Percentiles rank a stretch among this genome's conserved stretches.
phyloP scores from a whole-genome alignment of 2,329 filamentous ascomycete species.

The Colletotrichum salicis region DNA sequence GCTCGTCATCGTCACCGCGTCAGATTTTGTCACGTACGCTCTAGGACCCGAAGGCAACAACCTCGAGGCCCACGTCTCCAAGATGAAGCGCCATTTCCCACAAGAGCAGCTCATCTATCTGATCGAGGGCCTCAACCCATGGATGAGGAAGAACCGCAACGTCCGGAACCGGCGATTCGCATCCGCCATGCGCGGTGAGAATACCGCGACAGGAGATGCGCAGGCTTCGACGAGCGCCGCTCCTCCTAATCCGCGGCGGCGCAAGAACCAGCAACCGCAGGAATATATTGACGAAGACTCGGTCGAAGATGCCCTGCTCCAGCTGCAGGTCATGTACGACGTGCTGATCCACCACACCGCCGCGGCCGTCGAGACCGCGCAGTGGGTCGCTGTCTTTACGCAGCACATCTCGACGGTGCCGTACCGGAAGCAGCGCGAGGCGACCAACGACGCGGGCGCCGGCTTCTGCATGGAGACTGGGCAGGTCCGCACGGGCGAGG shows the following conservation, averaged over 20 bases:
- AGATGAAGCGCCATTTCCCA: constrained; percentile 64
- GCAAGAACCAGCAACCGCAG: constrained; percentile 52
- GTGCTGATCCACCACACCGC: constrained; percentile 77
- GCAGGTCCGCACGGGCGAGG: constrained; percentile 77
- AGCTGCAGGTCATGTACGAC: constrained; percentile 74
- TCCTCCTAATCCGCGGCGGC: constrained; percentile 42
- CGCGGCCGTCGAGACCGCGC: constrained; percentile 70
- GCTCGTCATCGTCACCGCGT: constrained; percentile 69
- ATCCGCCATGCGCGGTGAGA: constrained; percentile 66
- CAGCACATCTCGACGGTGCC: constrained; percentile 82
- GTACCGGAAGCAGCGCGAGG: constrained; percentile 69
- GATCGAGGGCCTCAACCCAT: constrained; percentile 74
- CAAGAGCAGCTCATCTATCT: constrained; percentile 72
- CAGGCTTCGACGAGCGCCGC: constrained; percentile 38
- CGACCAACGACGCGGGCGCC: constrained; percentile 60
- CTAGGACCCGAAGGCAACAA: constrained; percentile 56
- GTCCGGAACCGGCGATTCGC: constrained; percentile 75
- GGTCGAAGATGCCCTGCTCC: constrained; percentile 77
- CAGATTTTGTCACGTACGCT: constrained; percentile 73
- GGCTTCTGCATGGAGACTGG: constrained; percentile 84
- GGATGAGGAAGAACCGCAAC: constrained; percentile 76
- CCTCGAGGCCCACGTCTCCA: constrained; percentile 68
- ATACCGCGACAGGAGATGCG: constrained; percentile 32
- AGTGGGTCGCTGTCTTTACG: constrained; percentile 79
- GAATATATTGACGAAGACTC: constrained; percentile 73